These are phyloP conservation scores for Volvox reticuliferus DNA, from an alignment of 139 green algal genomes.

Conservation along the genomic window DNA sequence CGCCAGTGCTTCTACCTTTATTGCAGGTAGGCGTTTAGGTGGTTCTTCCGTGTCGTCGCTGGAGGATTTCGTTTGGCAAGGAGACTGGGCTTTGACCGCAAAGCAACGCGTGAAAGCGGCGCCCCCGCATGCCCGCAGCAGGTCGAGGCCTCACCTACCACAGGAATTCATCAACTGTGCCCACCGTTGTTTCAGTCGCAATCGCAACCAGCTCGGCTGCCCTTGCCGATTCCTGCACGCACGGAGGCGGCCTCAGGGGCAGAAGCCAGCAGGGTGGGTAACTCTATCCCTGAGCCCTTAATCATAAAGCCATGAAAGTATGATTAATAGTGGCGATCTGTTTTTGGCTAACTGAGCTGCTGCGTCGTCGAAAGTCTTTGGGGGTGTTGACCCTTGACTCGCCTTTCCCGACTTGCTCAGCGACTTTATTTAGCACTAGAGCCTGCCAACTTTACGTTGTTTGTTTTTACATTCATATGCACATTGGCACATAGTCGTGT, in stretches of 20 bases:
- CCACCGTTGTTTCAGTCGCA: slow-evolving; percentile 62
- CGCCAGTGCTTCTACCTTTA: slow-evolving; percentile 56
- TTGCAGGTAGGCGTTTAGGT: slow-evolving; percentile 44
- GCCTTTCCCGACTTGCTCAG: not conserved
- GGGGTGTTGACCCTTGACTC: slow-evolving; percentile 33
- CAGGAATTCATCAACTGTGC: slow-evolving; percentile 62
- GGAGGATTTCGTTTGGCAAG: not conserved
- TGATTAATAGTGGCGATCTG: not conserved
- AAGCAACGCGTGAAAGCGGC: slow-evolving; percentile 5
- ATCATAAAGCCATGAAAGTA: not conserved
- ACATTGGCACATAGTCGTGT: not conserved
- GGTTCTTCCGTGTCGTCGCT: not conserved
- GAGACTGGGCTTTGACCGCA: not conserved
- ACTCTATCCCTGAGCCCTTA: not conserved
- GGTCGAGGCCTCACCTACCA: slow-evolving; percentile 71
- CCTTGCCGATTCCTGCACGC: slow-evolving; percentile 20
- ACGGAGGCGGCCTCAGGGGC: slow-evolving; percentile 25
- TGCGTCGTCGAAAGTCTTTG: not conserved
- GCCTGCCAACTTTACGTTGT: not conserved
- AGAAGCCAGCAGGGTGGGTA: slow-evolving; percentile 17
- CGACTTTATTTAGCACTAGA: not conserved
- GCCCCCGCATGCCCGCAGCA: slow-evolving; percentile 44
- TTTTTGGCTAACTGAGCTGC: not conserved
- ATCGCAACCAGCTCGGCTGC: slow-evolving; percentile 32
- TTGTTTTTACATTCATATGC: not conserved